Evolutionary conservation across 139 green algal genomes (phyloP).

Genomic region (Prasinococcaceae sp.): DNA sequence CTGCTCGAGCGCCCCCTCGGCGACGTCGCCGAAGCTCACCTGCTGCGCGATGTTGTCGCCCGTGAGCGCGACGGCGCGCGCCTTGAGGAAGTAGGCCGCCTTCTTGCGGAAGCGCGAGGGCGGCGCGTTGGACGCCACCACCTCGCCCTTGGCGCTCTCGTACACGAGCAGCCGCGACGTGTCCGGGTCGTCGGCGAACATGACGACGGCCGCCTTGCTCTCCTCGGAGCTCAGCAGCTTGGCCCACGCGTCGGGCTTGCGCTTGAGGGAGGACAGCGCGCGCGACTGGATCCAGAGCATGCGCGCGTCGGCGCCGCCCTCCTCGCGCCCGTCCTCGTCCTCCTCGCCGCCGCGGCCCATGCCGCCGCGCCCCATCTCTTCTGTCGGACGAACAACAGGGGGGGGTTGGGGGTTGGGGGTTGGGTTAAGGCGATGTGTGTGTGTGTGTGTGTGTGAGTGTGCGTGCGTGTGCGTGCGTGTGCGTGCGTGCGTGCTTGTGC

Average conservation of each 20-base stretch:
- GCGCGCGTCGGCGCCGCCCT: no score
- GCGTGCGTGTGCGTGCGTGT: no score
- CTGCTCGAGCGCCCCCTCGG: constrained; percentile 55
- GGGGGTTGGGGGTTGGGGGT: no score
- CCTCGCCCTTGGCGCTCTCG: not conserved
- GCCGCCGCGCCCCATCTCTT: no score
- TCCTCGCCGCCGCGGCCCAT: no score
- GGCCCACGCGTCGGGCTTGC: not conserved
- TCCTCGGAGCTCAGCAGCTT: not conserved
- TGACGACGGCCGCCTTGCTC: not conserved
- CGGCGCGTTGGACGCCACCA: constrained; percentile 29
- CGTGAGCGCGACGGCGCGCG: constrained; percentile 30
- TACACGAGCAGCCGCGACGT: constrained; percentile 6
- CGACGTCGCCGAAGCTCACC: constrained; percentile 56
- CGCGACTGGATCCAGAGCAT: not conserved
- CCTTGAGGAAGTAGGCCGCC: constrained; percentile 70
- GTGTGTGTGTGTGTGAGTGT: no score
- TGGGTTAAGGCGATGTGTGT: no score
- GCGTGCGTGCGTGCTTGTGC: no score
- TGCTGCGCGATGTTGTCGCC: constrained; percentile 47
- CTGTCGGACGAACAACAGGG: no score
- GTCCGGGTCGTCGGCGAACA: constrained; percentile 7
- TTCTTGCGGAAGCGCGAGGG: constrained; percentile 61
- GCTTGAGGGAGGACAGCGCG: not conserved
- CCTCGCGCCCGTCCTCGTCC: no score